phyloP scores from a whole-genome alignment of 1,284 basidiomycete genomes.

The Boletus semigastroideus region DNA sequence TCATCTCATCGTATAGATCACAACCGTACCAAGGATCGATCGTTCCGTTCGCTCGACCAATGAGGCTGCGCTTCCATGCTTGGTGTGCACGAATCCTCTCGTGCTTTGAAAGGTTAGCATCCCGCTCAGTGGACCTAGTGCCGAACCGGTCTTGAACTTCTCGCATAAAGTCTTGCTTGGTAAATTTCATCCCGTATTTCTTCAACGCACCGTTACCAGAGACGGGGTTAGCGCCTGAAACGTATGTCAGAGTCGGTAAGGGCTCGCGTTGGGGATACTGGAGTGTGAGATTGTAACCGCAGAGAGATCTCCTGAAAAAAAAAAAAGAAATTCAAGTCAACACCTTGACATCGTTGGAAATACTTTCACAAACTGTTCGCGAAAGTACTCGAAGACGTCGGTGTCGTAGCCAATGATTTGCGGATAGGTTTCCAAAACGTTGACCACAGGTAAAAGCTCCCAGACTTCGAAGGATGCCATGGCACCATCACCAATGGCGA shows the following conservation, averaged over 20 bases:
- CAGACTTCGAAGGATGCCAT: slow-evolving; percentile 50
- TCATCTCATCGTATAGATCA: slow-evolving; percentile 48
- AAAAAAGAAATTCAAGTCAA: background rate
- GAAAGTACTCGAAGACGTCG: slow-evolving; percentile 65
- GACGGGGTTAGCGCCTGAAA: slow-evolving; percentile 23
- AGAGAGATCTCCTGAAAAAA: slow-evolving; percentile 51
- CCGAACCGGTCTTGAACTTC: slow-evolving; percentile 24
- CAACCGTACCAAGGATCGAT: slow-evolving; percentile 65
- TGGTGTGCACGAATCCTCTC: slow-evolving; percentile 25
- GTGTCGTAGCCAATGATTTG: slow-evolving; percentile 71
- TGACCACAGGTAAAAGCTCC: slow-evolving; percentile 53
- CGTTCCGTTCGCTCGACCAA: slow-evolving; percentile 44
- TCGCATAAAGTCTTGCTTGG: slow-evolving; percentile 18
- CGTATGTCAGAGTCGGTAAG: slow-evolving; percentile 48
- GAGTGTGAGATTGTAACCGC: slow-evolving; percentile 65
- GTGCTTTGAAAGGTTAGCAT: slow-evolving; percentile 13
- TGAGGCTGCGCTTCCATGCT: slow-evolving; percentile 46
- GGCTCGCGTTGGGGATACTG: slow-evolving; percentile 64
- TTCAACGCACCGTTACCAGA: slow-evolving; percentile 31
- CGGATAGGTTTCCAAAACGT: slow-evolving; percentile 66
- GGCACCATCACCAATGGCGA: slow-evolving; percentile 69
- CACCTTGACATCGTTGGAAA: background rate
- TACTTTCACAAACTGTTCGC: slow-evolving; percentile 53
- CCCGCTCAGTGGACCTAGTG: slow-evolving; percentile 18
- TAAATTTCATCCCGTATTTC: slow-evolving; percentile 16